A percentile compares a stretch with the other conserved stretches of the same genome.
phyloP scores from a whole-genome alignment of 805 yeast genomes.

The Vanderwaltozyma yarrowii region DNA sequence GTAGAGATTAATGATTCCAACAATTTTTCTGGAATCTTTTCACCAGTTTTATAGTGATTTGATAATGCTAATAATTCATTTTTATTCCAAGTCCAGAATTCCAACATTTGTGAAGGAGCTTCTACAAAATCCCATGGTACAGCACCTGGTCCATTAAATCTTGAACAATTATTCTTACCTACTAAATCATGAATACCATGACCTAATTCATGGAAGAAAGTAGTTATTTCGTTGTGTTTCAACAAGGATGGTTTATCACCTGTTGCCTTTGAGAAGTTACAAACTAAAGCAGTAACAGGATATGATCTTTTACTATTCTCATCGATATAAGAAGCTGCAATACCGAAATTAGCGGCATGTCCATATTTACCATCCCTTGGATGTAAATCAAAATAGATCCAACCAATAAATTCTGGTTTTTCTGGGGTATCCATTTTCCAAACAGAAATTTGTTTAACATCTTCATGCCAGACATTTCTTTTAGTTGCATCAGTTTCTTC shows the following conservation, averaged over 20 bases:
- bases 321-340: constrained; percentile 48
- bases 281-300: constrained; percentile 72
- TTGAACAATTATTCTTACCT: constrained; percentile 51
- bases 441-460: constrained; percentile 64
- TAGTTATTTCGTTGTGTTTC: constrained; percentile 68
- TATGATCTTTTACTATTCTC: constrained; percentile 40
- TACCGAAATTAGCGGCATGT: constrained; percentile 77
- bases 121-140: constrained; percentile 85
- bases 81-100: constrained; percentile 78
- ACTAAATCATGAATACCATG: constrained; percentile 78
- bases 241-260: constrained; percentile 60
- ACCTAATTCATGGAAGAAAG: constrained; percentile 84
- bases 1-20: constrained; percentile 49
- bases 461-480: constrained; percentile 62
- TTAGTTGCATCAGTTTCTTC: constrained; percentile 34
- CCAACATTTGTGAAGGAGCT: constrained; percentile 85
- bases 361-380: constrained; percentile 84
- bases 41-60: constrained; percentile 54
- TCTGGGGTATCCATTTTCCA: constrained; percentile 45
- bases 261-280: constrained; percentile 74
- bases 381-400: constrained; percentile 70
- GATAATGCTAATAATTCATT: constrained; percentile 49
- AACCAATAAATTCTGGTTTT: constrained; percentile 58
- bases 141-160: constrained; percentile 63
- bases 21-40: constrained; percentile 45